phyloP scores from a whole-genome alignment of 169 alveolate species.

The Plasmodium knowlesi region DNA sequence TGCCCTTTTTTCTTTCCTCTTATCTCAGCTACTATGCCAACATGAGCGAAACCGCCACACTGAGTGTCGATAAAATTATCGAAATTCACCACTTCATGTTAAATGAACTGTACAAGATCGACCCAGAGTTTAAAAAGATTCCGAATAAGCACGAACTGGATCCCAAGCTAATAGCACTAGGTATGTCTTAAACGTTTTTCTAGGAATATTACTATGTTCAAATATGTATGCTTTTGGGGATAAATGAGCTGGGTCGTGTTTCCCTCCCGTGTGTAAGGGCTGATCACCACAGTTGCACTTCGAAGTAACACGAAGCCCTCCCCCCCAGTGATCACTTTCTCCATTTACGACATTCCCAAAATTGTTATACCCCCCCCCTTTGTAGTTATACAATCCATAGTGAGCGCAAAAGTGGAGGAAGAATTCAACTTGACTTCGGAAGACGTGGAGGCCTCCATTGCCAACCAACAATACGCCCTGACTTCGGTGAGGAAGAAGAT shows the following conservation, averaged over 20 bases:
- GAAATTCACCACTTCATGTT: constrained; percentile 87
- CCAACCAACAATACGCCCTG: constrained; percentile 82
- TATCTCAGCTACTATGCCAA: constrained; percentile 65
- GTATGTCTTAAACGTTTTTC: neutral
- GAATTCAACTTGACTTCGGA: constrained; percentile 86
- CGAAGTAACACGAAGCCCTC: neutral
- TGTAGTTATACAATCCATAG: constrained; percentile 85
- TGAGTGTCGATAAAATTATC: constrained; percentile 81
- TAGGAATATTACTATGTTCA: too few relatives aligned
- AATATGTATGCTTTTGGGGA: neutral
- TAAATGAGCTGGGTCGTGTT: neutral
- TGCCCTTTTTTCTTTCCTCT: neutral
- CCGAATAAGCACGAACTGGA: constrained; percentile 79
- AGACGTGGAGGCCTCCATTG: constrained; percentile 86
- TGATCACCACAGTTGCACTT: neutral
- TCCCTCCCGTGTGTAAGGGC: neutral
- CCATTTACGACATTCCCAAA: neutral
- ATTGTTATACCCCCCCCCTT: neutral
- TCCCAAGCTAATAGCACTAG: constrained; percentile 82
- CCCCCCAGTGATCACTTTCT: neutral
- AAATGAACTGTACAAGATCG: constrained; percentile 82
- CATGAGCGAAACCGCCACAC: constrained; percentile 37
- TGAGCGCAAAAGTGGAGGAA: constrained; percentile 89
- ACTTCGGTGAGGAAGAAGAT: constrained; percentile 61
- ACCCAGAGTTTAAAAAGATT: constrained; percentile 78